Evolutionary conservation across 768 basidiomycete genomes (phyloP).

Genomic region (Peribolospora baueri): DNA sequence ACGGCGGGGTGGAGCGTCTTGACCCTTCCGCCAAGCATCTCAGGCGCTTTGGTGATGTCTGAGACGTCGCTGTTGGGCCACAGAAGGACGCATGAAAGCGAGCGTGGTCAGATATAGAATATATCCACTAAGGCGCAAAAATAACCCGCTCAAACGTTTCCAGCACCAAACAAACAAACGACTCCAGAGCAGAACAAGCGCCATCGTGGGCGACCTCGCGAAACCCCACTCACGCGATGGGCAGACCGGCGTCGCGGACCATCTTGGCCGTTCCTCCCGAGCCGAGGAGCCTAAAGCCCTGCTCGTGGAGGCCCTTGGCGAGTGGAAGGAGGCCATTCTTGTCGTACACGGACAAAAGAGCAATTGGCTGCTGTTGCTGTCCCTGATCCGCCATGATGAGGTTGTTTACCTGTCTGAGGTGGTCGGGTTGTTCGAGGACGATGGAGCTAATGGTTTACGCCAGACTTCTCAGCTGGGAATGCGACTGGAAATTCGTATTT

Average conservation of each 20-base stretch:
- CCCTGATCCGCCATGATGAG: not conserved
- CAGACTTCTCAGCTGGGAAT: too few relatives aligned
- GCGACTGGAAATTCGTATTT: too few relatives aligned
- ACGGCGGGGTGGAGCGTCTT: constrained; percentile 96
- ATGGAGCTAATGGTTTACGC: too few relatives aligned
- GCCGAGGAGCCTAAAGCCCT: constrained; percentile 69
- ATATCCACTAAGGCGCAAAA: not conserved
- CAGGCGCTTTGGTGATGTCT: constrained; percentile 87
- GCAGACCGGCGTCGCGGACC: constrained; percentile 75
- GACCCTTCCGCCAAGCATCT: constrained; percentile 94
- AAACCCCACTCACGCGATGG: constrained; percentile 46
- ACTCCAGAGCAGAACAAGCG: not conserved
- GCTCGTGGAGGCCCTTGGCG: constrained; percentile 52
- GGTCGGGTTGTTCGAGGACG: too few relatives aligned
- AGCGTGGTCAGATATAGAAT: not conserved
- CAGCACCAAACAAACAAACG: not conserved
- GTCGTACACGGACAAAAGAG: constrained; percentile 86
- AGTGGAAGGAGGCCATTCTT: constrained; percentile 73
- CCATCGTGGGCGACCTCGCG: not conserved
- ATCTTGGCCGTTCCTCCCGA: constrained; percentile 96
- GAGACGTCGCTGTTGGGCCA: constrained; percentile 57
- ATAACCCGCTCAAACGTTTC: not conserved
- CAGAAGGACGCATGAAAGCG: not conserved
- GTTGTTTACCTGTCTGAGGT: too few relatives aligned
- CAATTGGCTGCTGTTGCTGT: constrained; percentile 17